Conservation (phyloP, 129 eudicot species). For the Kitagawia praeruptora region DNA sequence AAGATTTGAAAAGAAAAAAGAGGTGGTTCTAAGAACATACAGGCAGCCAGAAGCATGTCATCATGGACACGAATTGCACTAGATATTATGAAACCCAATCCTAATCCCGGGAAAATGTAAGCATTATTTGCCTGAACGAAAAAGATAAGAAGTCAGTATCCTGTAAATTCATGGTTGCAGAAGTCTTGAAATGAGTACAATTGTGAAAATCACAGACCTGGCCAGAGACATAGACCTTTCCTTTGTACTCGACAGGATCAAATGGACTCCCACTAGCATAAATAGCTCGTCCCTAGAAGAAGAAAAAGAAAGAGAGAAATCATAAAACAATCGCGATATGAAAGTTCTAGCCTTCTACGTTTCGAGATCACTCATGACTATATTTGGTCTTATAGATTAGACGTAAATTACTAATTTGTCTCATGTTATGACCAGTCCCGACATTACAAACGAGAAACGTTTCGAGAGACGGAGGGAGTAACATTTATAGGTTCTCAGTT, state of each 20-base stretch:
- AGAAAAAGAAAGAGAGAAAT: neutral
- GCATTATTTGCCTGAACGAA: conserved; percentile 76
- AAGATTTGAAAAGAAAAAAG: neutral
- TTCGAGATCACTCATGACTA: too few species aligned
- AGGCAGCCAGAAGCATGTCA: conserved; percentile 96
- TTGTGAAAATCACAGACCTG: conserved; percentile 48
- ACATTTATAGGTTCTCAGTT: neutral
- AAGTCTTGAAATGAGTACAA: neutral
- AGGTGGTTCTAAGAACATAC: conserved; percentile 39
- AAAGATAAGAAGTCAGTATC: neutral
- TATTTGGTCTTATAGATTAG: too few species aligned
- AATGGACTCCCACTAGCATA: conserved; percentile 99
- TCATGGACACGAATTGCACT: conserved; percentile 97
- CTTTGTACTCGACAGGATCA: conserved; percentile 63
- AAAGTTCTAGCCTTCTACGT: neutral
- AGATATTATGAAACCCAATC: conserved; percentile 87
- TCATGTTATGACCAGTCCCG: too few species aligned
- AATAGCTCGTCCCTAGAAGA: conserved; percentile 72
- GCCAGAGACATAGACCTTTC: conserved; percentile 68
- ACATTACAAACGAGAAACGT: too few species aligned
- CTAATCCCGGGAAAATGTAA: conserved; percentile 92
- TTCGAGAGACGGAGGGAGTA: too few species aligned
- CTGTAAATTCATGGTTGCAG: neutral
- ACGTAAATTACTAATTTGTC: too few species aligned
- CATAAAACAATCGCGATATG: neutral